These are phyloP conservation scores for Ceratorhiza oryzae-sativae DNA, from an alignment of 1,284 basidiomycete genomes.

Conservation along the genomic window DNA sequence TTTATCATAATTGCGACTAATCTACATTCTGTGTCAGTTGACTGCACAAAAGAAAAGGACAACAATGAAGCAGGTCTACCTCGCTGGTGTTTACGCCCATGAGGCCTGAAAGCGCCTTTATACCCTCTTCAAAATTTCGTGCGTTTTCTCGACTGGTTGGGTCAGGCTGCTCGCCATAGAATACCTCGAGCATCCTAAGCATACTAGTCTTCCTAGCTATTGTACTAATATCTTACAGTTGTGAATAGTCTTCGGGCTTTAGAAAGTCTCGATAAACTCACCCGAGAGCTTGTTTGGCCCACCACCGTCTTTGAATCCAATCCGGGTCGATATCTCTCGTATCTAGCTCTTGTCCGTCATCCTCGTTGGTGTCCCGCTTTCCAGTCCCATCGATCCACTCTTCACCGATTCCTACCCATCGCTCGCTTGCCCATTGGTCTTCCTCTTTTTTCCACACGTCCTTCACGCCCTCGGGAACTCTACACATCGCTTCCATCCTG, in stretches of 20 bases:
- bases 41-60: slow-evolving; percentile 39
- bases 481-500: slow-evolving; percentile 10
- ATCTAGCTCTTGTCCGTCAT: background rate
- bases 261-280: slow-evolving; percentile 33
- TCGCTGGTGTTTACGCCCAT: slow-evolving; percentile 44
- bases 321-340: background rate
- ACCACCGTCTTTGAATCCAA: slow-evolving; percentile 37
- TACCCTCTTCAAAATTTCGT: slow-evolving; percentile 15
- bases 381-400: slow-evolving; percentile 13
- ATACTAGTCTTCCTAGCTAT: background rate
- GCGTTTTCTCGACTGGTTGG: background rate
- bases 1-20: slow-evolving; percentile 53
- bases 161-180: background rate
- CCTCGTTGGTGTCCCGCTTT: background rate
- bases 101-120: slow-evolving; percentile 13
- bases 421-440: background rate
- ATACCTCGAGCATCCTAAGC: background rate
- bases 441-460: slow-evolving; percentile 17
- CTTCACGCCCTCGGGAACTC: background rate
- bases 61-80: slow-evolving; percentile 47
- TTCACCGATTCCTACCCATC: slow-evolving; percentile 5
- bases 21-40: slow-evolving; percentile 45
- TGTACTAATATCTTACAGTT: background rate
- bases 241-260: slow-evolving; percentile 51
- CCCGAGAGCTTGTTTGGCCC: slow-evolving; percentile 20